Evolutionary conservation across 345 rosid species (phyloP).

Genomic region (Chamaenerion angustifolium): DNA sequence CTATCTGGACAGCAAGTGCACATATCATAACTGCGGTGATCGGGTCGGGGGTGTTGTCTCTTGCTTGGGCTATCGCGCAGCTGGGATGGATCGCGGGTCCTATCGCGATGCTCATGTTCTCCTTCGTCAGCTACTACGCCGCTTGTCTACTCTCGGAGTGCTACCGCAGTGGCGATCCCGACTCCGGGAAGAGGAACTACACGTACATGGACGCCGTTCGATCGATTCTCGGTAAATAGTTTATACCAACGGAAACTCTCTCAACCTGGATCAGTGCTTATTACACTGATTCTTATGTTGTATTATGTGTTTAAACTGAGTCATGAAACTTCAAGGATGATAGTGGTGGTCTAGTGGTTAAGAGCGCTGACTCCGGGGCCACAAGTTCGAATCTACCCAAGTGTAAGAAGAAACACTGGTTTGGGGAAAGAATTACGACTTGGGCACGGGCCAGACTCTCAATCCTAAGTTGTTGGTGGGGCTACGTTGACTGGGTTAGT

Average conservation of each 20-base stretch:
- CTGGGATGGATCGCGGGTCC: slow-evolving; percentile 90
- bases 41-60: slow-evolving; percentile 76
- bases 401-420: too few relatives aligned
- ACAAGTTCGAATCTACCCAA: too few relatives aligned
- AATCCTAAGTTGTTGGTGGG: too few relatives aligned
- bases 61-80: slow-evolving; percentile 83
- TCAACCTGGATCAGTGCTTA: too few relatives aligned
- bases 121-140: slow-evolving; percentile 50
- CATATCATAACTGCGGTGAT: slow-evolving; percentile 80
- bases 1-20: slow-evolving; percentile 69
- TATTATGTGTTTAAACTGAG: too few relatives aligned
- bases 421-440: too few relatives aligned
- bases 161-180: slow-evolving; percentile 46
- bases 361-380: too few relatives aligned
- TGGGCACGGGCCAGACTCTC: too few relatives aligned
- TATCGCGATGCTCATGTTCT: slow-evolving; percentile 57
- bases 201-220: slow-evolving; percentile 70
- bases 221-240: slow-evolving; percentile 45
- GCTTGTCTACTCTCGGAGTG: slow-evolving; percentile 60
- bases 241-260: neutral
- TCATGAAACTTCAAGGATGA: too few relatives aligned
- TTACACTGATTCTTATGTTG: too few relatives aligned
- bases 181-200: slow-evolving; percentile 60
- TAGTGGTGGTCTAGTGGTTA: too few relatives aligned
- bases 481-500: too few relatives aligned